Evolutionary conservation across 805 yeast species (phyloP).

Genomic region (Spathaspora gorwiae): DNA sequence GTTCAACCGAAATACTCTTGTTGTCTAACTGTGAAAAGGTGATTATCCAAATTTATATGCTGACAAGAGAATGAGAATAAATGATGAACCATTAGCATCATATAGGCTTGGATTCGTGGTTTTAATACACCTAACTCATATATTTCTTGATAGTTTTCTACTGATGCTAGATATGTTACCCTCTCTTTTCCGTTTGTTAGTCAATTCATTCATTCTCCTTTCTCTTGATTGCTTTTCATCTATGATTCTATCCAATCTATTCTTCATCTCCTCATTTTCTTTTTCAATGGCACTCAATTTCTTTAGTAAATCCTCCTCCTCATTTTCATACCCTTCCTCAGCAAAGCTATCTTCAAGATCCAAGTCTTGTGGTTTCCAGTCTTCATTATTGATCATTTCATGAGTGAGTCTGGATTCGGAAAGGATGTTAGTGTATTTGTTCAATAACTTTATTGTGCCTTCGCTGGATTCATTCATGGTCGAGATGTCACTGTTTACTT

Average conservation of each 20-base stretch:
- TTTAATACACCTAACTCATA: too few relatives aligned
- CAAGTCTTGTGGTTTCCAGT: conserved; percentile 24
- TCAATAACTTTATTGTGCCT: conserved; percentile 35
- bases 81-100: too few relatives aligned
- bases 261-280: conserved; percentile 21
- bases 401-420: conserved; percentile 58
- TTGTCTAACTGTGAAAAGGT: too few relatives aligned
- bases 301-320: conserved; percentile 20
- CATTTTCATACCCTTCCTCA: conserved; percentile 15
- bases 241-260: conserved; percentile 16
- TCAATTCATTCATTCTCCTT: conserved; percentile 6
- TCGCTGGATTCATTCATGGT: conserved; percentile 39
- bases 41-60: too few relatives aligned
- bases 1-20: too few relatives aligned
- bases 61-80: too few relatives aligned
- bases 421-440: conserved; percentile 57
- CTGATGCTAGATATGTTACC: too few relatives aligned
- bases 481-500: conserved; percentile 23
- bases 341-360: conserved; percentile 13
- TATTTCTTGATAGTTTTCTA: too few relatives aligned
- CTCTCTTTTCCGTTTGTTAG: conserved; percentile 18
- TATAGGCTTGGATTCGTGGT: too few relatives aligned
- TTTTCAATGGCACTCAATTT: conserved; percentile 21
- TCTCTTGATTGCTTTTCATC: neutral
- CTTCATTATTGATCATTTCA: conserved; percentile 40